These are phyloP conservation scores for Babesia divergens DNA, from an alignment of 169 alveolate genomes.

Conservation along the genomic window DNA sequence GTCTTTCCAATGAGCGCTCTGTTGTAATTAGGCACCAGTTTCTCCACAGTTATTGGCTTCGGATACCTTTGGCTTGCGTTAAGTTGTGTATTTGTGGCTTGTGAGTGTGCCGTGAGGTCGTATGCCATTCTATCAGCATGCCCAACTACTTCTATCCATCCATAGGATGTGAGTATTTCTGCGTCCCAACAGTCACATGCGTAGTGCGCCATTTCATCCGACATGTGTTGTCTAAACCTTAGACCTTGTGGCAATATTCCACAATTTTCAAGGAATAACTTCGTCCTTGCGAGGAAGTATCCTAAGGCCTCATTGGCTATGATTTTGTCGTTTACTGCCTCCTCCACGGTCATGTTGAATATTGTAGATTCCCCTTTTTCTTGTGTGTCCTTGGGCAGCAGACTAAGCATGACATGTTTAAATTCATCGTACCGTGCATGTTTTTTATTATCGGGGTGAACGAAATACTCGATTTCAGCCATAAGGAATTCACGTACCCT, in stretches of 20 bases:
- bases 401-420: conserved; percentile 83
- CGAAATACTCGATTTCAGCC: conserved; percentile 98
- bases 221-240: conserved; percentile 94
- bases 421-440: conserved; percentile 88
- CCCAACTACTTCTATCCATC: conserved; percentile 98
- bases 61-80: conserved; percentile 87
- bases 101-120: conserved; percentile 90
- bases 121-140: conserved; percentile 95
- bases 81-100: conserved; percentile 84
- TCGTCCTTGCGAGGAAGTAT: conserved; percentile 94
- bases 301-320: conserved; percentile 94
- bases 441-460: conserved; percentile 88
- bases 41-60: conserved; percentile 84
- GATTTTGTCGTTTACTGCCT: conserved; percentile 85
- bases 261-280: conserved; percentile 82
- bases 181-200: conserved; percentile 99
- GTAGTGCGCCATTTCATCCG: conserved; percentile 98
- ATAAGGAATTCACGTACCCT: conserved; percentile 97
- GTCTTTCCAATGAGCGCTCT: conserved; percentile 85
- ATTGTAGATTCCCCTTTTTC: conserved; percentile 38
- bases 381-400: conserved; percentile 85
- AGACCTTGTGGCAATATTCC: conserved; percentile 91
- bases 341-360: conserved; percentile 81
- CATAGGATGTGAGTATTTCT: conserved; percentile 93
- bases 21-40: conserved; percentile 77